These are phyloP conservation scores for Tetradesmus lagerheimii DNA, from an alignment of 139 green algal genomes.

Conservation along the genomic window DNA sequence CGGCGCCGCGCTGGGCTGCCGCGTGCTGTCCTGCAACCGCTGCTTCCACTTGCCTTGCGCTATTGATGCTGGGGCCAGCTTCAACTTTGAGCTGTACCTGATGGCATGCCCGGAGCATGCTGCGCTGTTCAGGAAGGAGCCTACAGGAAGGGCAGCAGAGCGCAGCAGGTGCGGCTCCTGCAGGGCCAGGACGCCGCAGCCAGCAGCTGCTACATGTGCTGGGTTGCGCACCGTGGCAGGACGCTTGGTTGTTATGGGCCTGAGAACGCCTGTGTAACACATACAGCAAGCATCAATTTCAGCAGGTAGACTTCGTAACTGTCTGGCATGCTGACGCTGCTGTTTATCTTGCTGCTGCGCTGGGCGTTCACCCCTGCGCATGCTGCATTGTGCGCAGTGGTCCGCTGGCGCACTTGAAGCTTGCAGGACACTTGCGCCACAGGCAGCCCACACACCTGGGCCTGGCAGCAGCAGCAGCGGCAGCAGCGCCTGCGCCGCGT, in stretches of 20 bases:
- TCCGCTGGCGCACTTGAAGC: slow-evolving; percentile 21
- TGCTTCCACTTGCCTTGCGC: slow-evolving; percentile 86
- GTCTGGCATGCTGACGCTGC: not conserved
- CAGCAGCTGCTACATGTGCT: not conserved
- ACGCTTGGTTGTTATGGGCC: not conserved
- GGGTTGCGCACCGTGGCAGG: not conserved
- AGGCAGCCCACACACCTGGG: not conserved
- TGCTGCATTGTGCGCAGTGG: slow-evolving; percentile 9
- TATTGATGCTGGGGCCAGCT: slow-evolving; percentile 59
- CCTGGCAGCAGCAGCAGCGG: not conserved
- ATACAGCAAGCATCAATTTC: not conserved
- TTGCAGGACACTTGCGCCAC: not conserved
- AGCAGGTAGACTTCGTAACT: not conserved
- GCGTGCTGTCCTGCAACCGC: slow-evolving; percentile 67
- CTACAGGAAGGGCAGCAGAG: slow-evolving; percentile 23
- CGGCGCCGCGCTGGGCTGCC: slow-evolving; percentile 86
- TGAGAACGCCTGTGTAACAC: too few relatives aligned
- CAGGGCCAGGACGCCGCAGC: not conserved
- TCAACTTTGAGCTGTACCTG: slow-evolving; percentile 55
- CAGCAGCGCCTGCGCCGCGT: not conserved
- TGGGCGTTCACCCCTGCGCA: too few relatives aligned
- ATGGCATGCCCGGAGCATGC: slow-evolving; percentile 75
- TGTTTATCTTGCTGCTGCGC: not conserved
- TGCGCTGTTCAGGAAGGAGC: slow-evolving; percentile 53
- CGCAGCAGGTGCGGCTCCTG: not conserved